Conservation (phyloP, 805 yeast genomes). For the Metschnikowia arizonensis region DNA sequence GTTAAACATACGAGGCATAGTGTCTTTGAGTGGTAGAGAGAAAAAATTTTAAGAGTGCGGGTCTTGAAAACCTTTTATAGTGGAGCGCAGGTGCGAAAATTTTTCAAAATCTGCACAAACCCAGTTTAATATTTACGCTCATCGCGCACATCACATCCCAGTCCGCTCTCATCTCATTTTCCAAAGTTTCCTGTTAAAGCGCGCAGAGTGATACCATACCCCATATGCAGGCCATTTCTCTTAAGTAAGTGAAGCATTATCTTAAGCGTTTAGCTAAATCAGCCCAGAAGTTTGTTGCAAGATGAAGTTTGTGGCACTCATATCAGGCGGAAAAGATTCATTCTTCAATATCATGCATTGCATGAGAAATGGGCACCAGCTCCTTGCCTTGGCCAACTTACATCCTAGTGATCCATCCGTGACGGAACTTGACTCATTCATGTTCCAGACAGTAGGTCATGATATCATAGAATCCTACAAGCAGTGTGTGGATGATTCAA, state of each 20-base stretch:
- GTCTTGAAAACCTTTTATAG: constrained; percentile 5
- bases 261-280: not conserved
- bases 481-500: constrained; percentile 54
- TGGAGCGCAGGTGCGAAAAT: constrained; percentile 5
- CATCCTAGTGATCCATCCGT: constrained; percentile 49
- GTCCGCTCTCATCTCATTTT: constrained; percentile 3
- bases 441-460: constrained; percentile 98
- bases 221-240: not conserved
- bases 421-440: constrained; percentile 82
- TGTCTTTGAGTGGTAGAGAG: constrained; percentile 26
- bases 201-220: not conserved
- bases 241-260: constrained; percentile 1
- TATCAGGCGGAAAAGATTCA: constrained; percentile 96
- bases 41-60: constrained; percentile 2
- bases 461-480: constrained; percentile 63
- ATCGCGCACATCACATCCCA: not conserved
- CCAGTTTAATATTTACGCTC: constrained; percentile 3
- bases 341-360: constrained; percentile 87
- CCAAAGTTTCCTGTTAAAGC: not conserved
- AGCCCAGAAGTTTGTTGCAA: not conserved
- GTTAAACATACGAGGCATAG: constrained; percentile 60
- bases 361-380: constrained; percentile 76
- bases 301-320: constrained; percentile 89
- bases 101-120: constrained; percentile 8
- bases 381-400: constrained; percentile 80